Conservation (phyloP, 805 yeast species). For the Wickerhamiella sergipiensis region DNA sequence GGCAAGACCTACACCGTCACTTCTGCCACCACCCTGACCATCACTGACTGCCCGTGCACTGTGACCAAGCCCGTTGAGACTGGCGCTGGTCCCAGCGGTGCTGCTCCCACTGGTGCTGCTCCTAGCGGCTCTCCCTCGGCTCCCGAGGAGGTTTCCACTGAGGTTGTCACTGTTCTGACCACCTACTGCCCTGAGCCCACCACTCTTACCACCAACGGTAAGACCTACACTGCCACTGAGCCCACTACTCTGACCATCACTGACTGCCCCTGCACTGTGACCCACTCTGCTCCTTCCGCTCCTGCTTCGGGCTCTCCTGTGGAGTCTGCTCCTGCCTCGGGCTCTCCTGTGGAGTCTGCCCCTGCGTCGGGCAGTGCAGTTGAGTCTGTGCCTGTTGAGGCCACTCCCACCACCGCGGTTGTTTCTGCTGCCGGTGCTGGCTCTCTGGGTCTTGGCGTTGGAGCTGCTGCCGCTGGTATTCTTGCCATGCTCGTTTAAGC, state of each 20-base stretch:
- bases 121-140: slow-evolving; percentile 9
- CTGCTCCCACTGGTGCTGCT: slow-evolving; percentile 9
- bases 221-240: slow-evolving; percentile 36
- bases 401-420: background rate
- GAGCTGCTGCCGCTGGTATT: background rate
- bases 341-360: too few relatives aligned
- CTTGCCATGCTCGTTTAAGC: background rate
- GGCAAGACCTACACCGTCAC: slow-evolving; percentile 11
- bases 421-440: background rate
- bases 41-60: slow-evolving; percentile 27
- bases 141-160: slow-evolving; percentile 4
- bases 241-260: slow-evolving; percentile 79
- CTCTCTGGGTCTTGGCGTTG: background rate
- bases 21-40: slow-evolving; percentile 60
- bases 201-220: slow-evolving; percentile 31
- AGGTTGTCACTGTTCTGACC: slow-evolving; percentile 32
- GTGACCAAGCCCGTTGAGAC: slow-evolving; percentile 25
- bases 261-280: slow-evolving; percentile 65
- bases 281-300: slow-evolving; percentile 14
- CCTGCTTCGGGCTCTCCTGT: too few relatives aligned
- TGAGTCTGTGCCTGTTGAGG: slow-evolving; percentile 9
- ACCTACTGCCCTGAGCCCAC: slow-evolving; percentile 72
- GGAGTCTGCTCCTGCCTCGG: slow-evolving; percentile 17
- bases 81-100: slow-evolving; percentile 15
- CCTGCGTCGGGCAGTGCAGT: too few relatives aligned